Evolutionary conservation across 345 rosid genomes (phyloP).

Genomic region (Hibiscus mutabilis): DNA sequence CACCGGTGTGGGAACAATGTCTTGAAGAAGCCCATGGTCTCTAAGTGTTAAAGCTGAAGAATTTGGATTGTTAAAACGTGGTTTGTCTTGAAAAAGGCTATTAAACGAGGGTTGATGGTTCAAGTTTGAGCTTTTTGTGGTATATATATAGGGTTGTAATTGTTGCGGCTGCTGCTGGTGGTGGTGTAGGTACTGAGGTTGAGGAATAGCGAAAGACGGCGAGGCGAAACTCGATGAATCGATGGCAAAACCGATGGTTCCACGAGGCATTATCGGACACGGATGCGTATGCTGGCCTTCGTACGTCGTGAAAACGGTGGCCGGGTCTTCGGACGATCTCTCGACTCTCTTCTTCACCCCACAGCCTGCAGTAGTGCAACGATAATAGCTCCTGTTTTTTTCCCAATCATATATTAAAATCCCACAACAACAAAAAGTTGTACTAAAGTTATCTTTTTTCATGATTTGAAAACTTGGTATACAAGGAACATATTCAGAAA

Average conservation of each 20-base stretch:
- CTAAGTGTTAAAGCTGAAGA: slow-evolving; percentile 29
- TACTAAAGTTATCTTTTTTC: not conserved
- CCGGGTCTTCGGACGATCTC: slow-evolving; percentile 77
- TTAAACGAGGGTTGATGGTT: slow-evolving; percentile 19
- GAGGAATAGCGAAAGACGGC: slow-evolving; percentile 41
- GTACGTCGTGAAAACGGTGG: slow-evolving; percentile 85
- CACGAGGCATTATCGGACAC: slow-evolving; percentile 69
- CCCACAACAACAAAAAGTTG: not conserved
- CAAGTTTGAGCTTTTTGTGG: slow-evolving; percentile 20
- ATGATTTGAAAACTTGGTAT: no score
- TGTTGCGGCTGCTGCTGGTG: slow-evolving; percentile 24
- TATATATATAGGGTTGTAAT: slow-evolving; percentile 24
- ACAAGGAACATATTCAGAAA: not conserved
- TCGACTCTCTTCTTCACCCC: slow-evolving; percentile 99
- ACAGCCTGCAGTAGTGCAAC: slow-evolving; percentile 89
- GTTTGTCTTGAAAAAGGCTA: slow-evolving; percentile 26
- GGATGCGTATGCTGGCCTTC: slow-evolving; percentile 91
- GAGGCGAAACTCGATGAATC: slow-evolving; percentile 23
- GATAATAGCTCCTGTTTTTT: slow-evolving; percentile 82
- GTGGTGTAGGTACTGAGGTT: slow-evolving; percentile 28
- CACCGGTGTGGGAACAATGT: slow-evolving; percentile 73
- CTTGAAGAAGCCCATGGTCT: slow-evolving; percentile 92
- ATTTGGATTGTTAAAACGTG: slow-evolving; percentile 12
- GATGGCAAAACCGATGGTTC: slow-evolving; percentile 36
- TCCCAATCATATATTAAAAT: slow-evolving; percentile 1